Evolutionary conservation across 2,329 filamentous ascomycete genomes (phyloP).

Genomic region (Rhinocladiella mackenziei): DNA sequence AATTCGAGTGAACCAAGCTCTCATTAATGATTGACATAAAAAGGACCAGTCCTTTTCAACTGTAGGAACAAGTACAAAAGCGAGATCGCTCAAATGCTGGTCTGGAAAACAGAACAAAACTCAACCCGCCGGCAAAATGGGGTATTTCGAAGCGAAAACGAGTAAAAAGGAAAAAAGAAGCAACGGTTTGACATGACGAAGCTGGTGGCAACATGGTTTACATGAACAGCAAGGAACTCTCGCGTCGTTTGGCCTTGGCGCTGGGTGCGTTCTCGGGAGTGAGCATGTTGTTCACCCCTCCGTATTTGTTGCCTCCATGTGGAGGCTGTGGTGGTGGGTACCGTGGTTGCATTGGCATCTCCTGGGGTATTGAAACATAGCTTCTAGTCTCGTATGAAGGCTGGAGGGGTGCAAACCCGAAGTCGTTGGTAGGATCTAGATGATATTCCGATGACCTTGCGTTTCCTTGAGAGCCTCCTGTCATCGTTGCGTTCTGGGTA

Average conservation of each 20-base stretch:
- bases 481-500: slow-evolving; percentile 30
- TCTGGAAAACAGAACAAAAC: slow-evolving; percentile 3
- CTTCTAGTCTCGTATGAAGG: slow-evolving; percentile 28
- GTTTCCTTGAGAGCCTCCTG: slow-evolving; percentile 29
- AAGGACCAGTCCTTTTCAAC: slow-evolving; percentile 4
- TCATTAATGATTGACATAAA: slow-evolving; percentile 15
- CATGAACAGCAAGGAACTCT: slow-evolving; percentile 42
- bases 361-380: slow-evolving; percentile 33
- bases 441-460: slow-evolving; percentile 43
- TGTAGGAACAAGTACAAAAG: slow-evolving; percentile 5
- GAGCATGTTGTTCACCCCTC: slow-evolving; percentile 41
- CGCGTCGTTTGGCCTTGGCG: slow-evolving; percentile 45
- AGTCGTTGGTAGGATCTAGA: slow-evolving; percentile 44
- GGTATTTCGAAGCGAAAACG: slow-evolving; percentile 13
- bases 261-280: slow-evolving; percentile 38
- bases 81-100: slow-evolving; percentile 10
- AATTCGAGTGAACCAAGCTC: slow-evolving; percentile 3
- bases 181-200: neutral
- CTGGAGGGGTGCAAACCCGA: slow-evolving; percentile 42
- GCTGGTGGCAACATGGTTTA: slow-evolving; percentile 5
- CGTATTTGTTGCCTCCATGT: slow-evolving; percentile 28
- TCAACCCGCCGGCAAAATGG: slow-evolving; percentile 13
- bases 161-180: neutral
- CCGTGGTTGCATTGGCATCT: slow-evolving; percentile 22
- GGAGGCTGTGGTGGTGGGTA: slow-evolving; percentile 22